Conservation (phyloP, 129 eudicot genomes). For the Heracleum sosnowskyi region DNA sequence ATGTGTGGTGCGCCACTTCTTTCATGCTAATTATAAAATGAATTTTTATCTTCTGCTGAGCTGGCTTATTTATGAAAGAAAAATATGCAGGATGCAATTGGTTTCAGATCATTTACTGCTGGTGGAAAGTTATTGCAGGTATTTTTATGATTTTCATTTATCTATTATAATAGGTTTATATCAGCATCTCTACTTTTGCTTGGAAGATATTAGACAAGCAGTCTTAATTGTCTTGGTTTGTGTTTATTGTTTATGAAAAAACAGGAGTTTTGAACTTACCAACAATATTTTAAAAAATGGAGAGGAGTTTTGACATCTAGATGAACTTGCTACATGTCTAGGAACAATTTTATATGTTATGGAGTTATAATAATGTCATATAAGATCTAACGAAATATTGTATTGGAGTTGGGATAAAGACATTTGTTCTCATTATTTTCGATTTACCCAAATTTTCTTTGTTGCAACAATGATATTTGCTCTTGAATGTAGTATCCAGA, state of each 20-base stretch:
- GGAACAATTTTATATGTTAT: neutral
- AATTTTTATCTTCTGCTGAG: neutral
- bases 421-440: neutral
- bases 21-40: neutral
- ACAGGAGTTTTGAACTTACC: neutral
- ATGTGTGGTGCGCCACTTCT: neutral
- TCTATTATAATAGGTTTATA: neutral
- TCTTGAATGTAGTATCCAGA: neutral
- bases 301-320: neutral
- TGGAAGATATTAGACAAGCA: neutral
- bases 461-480: neutral
- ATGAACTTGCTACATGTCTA: neutral
- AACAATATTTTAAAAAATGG: neutral
- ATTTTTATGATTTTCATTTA: neutral
- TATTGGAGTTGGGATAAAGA: neutral
- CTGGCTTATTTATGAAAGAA: conserved; percentile 13
- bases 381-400: neutral
- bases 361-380: neutral
- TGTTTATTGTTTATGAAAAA: neutral
- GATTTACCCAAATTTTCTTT: neutral
- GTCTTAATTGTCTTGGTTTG: neutral
- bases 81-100: conserved; percentile 81
- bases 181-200: neutral
- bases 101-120: conserved; percentile 94
- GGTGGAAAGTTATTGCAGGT: conserved; percentile 99